A percentile compares a stretch with the other conserved stretches of the same genome.
Conservation (phyloP, 2,329 filamentous ascomycete species). For the Calonectria hawksworthii region DNA sequence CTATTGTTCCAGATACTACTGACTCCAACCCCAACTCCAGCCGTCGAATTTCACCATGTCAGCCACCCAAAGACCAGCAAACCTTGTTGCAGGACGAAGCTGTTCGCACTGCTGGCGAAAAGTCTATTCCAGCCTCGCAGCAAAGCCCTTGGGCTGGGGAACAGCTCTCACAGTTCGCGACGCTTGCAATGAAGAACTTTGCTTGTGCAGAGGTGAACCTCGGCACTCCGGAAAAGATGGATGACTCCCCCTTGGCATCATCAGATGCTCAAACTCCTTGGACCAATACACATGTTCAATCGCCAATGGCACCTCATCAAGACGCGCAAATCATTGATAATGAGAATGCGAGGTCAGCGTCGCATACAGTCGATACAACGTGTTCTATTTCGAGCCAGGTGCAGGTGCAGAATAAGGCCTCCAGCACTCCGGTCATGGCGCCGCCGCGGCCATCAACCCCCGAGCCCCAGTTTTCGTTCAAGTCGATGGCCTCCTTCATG, state of each 20-base stretch:
- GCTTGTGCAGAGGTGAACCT: neutral
- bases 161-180: conserved; percentile 40
- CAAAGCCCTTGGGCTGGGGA: conserved; percentile 43
- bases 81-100: neutral
- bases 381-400: conserved; percentile 11
- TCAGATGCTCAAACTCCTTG: conserved; percentile 41
- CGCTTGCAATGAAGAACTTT: conserved; percentile 14
- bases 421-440: conserved; percentile 5
- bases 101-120: neutral
- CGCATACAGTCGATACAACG: conserved; percentile 4
- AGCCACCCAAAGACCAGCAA: neutral
- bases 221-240: conserved; percentile 1
- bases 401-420: conserved; percentile 20
- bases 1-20: neutral
- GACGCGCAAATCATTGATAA: neutral
- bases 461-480: conserved; percentile 63
- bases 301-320: neutral
- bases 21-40: neutral
- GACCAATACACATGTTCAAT: conserved; percentile 20
- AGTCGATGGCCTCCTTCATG: conserved; percentile 67
- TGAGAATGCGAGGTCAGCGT: neutral
- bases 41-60: neutral
- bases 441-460: conserved; percentile 53
- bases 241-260: conserved; percentile 1
- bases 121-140: conserved; percentile 36